These are phyloP conservation scores for Neonectria sp. DNA, from an alignment of 2,329 filamentous ascomycete genomes.

Conservation along the genomic window DNA sequence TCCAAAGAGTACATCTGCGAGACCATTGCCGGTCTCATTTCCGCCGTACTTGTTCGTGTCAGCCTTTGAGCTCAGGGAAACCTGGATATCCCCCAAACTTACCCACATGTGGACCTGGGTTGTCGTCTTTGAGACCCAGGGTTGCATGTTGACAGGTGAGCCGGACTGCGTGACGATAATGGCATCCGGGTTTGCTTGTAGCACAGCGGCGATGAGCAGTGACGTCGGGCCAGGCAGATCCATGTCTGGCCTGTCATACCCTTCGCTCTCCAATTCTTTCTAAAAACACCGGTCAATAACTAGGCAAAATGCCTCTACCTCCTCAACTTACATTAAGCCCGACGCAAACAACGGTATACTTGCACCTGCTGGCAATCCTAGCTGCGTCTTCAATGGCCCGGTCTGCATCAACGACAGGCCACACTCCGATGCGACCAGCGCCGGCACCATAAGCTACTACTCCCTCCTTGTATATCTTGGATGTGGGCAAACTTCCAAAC, in stretches of 20 bases:
- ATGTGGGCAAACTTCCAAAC: constrained; percentile 20
- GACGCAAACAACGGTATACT: constrained; percentile 11
- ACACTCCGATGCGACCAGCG: constrained; percentile 24
- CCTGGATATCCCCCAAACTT: no score
- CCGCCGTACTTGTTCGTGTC: not conserved
- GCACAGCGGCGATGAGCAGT: constrained; percentile 8
- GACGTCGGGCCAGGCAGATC: constrained; percentile 2
- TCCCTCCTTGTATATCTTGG: constrained; percentile 24
- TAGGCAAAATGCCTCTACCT: no score
- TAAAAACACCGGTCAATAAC: no score
- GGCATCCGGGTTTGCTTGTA: not conserved
- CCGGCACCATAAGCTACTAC: constrained; percentile 27
- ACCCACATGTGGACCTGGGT: constrained; percentile 24
- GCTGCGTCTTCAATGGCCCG: constrained; percentile 11
- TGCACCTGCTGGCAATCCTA: not conserved
- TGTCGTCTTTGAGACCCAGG: constrained; percentile 10
- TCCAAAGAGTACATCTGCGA: constrained; percentile 31
- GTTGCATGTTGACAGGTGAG: constrained; percentile 27
- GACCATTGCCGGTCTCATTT: constrained; percentile 28
- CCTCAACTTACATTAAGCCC: not conserved
- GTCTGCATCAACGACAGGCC: constrained; percentile 9
- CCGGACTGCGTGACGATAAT: constrained; percentile 26
- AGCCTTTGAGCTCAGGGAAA: no score
- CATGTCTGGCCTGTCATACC: constrained; percentile 28
- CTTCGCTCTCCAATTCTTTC: constrained; percentile 19